These are phyloP conservation scores for Podospora fimiseda DNA, from an alignment of 495 filamentous ascomycete genomes.

Conservation along the genomic window DNA sequence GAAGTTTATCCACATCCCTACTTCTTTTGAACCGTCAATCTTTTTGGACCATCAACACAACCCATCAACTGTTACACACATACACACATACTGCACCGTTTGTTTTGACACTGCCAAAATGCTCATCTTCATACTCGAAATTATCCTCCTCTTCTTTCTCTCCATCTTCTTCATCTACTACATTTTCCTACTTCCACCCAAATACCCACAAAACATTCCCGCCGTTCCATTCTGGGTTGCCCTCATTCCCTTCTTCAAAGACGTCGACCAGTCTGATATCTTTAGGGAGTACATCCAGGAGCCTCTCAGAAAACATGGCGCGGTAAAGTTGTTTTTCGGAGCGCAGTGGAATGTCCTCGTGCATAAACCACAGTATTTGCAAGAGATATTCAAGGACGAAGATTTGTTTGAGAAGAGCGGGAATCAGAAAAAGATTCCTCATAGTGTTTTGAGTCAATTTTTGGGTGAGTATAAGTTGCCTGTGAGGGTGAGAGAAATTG, in stretches of 20 bases:
- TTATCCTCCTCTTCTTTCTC: constrained; percentile 3
- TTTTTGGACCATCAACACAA: no score
- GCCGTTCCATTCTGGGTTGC: constrained; percentile 24
- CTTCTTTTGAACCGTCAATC: no score
- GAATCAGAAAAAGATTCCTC: constrained; percentile 43
- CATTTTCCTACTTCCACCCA: constrained; percentile 11
- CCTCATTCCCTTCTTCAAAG: constrained; percentile 25
- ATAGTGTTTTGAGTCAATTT: constrained; percentile 35
- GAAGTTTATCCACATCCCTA: no score
- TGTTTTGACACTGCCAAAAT: no score
- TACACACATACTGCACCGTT: no score
- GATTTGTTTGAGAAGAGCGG: constrained; percentile 39
- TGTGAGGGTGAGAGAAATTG: neutral
- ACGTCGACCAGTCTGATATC: constrained; percentile 28
- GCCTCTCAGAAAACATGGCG: constrained; percentile 32
- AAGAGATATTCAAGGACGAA: constrained; percentile 44
- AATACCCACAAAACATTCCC: constrained; percentile 21
- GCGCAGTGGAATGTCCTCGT: constrained; percentile 16
- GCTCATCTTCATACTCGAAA: constrained; percentile 2
- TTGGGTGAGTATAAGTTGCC: constrained; percentile 24
- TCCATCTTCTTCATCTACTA: constrained; percentile 1
- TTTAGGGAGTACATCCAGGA: constrained; percentile 24
- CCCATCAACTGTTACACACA: no score
- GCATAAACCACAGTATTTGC: constrained; percentile 32
- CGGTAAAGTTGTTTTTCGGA: constrained; percentile 37